These are phyloP conservation scores for Candida coleopterorum DNA, from an alignment of 805 yeast species.

Conservation along the genomic window DNA sequence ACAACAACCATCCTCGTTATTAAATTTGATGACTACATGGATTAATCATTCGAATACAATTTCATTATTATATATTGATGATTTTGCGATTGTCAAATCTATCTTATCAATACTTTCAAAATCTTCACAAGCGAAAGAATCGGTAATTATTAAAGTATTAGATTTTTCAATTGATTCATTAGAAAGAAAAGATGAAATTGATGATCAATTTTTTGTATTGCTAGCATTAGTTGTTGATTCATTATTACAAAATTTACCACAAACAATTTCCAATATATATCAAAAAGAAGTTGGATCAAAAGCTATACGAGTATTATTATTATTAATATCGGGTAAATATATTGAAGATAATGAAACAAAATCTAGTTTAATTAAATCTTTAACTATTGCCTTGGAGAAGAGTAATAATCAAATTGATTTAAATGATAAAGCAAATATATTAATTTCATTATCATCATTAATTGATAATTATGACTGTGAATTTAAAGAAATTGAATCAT, in stretches of 20 bases:
- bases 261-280: conserved; percentile 37
- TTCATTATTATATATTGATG: conserved; percentile 51
- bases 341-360: conserved; percentile 53
- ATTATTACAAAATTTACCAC: conserved; percentile 49
- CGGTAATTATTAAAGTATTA: conserved; percentile 54
- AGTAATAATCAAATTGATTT: conserved; percentile 48
- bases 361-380: conserved; percentile 48
- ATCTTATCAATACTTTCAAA: conserved; percentile 52
- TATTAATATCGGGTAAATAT: conserved; percentile 54
- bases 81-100: conserved; percentile 50
- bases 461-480: conserved; percentile 50
- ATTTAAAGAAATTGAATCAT: conserved; percentile 44
- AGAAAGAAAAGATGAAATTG: conserved; percentile 16
- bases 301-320: conserved; percentile 47
- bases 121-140: conserved; percentile 49
- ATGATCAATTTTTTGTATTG: conserved; percentile 42
- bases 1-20: conserved; percentile 75
- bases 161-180: conserved; percentile 50
- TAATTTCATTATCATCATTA: conserved; percentile 53
- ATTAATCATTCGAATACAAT: conserved; percentile 36
- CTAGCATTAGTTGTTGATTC: conserved; percentile 56
- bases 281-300: conserved; percentile 46
- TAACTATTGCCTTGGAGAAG: conserved; percentile 57
- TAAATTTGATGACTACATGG: conserved; percentile 63
- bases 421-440: conserved; percentile 50